These are phyloP conservation scores for Colletotrichum gigasporum DNA, from an alignment of 2,329 filamentous ascomycete genomes.

Conservation along the genomic window DNA sequence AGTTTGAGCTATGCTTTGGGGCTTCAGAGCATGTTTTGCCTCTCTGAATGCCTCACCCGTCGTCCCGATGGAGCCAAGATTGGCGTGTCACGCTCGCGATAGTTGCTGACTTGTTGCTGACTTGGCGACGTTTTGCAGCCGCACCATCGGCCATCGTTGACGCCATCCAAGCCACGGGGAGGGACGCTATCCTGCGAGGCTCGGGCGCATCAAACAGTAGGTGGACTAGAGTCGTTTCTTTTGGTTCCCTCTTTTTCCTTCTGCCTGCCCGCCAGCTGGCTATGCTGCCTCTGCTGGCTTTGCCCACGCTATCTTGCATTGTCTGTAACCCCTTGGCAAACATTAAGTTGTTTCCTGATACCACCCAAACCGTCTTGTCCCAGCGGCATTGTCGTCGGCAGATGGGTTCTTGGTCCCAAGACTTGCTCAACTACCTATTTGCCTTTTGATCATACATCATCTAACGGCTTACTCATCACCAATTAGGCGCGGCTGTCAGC, in stretches of 20 bases:
- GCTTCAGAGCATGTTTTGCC: slow-evolving; percentile 4
- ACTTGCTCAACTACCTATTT: slow-evolving; percentile 4
- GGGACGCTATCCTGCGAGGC: slow-evolving; percentile 93
- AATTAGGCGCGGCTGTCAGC: slow-evolving; percentile 82
- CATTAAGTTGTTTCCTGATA: slow-evolving; percentile 21
- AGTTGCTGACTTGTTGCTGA: slow-evolving; percentile 14
- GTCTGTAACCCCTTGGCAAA: slow-evolving; percentile 24
- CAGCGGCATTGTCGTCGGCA: slow-evolving; percentile 12
- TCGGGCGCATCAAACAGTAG: slow-evolving; percentile 86
- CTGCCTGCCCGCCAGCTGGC: neutral
- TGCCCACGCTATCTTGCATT: neutral
- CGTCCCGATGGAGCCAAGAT: slow-evolving; percentile 4
- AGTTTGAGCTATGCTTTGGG: slow-evolving; percentile 3
- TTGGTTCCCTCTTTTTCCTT: neutral
- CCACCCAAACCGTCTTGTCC: slow-evolving; percentile 12
- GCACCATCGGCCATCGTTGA: slow-evolving; percentile 89
- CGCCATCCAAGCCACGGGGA: slow-evolving; percentile 88
- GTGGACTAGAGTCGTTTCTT: slow-evolving; percentile 44
- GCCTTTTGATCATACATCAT: neutral
- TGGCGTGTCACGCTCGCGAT: slow-evolving; percentile 1
- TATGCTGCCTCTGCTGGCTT: too few species aligned
- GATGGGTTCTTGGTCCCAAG: neutral
- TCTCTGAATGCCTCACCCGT: neutral
- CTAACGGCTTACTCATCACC: slow-evolving; percentile 14
- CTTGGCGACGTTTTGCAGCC: slow-evolving; percentile 53